A percentile compares a stretch with the other conserved stretches of the same genome.
These are phyloP conservation scores for Cyberlindnera euphorbiiphila DNA, from an alignment of 805 yeast species.

Conservation along the genomic window DNA sequence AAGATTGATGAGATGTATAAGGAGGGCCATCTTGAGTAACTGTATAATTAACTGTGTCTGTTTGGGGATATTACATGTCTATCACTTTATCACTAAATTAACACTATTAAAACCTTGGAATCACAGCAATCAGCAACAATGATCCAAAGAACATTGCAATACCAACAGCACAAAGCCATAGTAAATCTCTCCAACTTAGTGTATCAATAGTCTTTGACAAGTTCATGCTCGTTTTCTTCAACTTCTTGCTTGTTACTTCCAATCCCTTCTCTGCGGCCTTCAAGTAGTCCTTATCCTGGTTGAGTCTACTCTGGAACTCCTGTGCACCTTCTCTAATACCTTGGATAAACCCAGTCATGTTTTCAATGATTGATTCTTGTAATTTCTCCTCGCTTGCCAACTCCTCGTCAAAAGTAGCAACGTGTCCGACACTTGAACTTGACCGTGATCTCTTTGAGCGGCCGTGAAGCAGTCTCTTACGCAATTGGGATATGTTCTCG, in stretches of 20 bases:
- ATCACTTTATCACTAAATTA: too few species aligned
- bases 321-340: slow-evolving; percentile 37
- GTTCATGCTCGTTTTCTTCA: slow-evolving; percentile 31
- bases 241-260: slow-evolving; percentile 34
- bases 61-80: too few species aligned
- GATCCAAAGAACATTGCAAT: slow-evolving; percentile 31
- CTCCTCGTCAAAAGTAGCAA: slow-evolving; percentile 34
- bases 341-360: slow-evolving; percentile 35
- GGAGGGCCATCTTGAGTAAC: slow-evolving; percentile 33
- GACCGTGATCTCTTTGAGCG: slow-evolving; percentile 15
- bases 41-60: too few species aligned
- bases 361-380: slow-evolving; percentile 35
- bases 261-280: slow-evolving; percentile 41
- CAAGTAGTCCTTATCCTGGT: slow-evolving; percentile 35
- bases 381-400: slow-evolving; percentile 34
- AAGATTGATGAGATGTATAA: slow-evolving; percentile 41
- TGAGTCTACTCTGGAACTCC: slow-evolving; percentile 37
- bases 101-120: slow-evolving; percentile 37
- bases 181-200: slow-evolving; percentile 29
- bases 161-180: slow-evolving; percentile 26
- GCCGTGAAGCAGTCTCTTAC: slow-evolving; percentile 29
- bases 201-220: slow-evolving; percentile 27
- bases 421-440: too few species aligned
- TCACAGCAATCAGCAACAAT: slow-evolving; percentile 33
- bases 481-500: slow-evolving; percentile 31